Base-by-base conservation (phyloP, 306 rosid species). In the Dalbergia oliveri region DNA sequence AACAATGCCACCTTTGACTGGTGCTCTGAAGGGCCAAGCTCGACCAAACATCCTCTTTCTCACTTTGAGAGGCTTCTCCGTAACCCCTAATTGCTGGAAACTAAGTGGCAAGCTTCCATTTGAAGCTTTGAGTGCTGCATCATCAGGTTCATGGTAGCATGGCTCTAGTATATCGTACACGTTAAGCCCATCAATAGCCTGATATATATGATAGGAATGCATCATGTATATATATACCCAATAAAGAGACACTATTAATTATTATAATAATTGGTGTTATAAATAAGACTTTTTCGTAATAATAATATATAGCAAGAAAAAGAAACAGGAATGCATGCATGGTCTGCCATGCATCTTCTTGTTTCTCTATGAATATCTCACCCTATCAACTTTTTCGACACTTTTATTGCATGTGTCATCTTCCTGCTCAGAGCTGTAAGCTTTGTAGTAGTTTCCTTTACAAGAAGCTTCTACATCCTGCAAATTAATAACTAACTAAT, bases 41-140 rank as follows among this genome's bases (percentile, higher is more conserved):
- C 97, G 85, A 0, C 97, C 97, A 62, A 88, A 90, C 82, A 91
- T 90, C 67, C 97, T 87, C 61, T 84, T 89, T 59, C 98, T 88
- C 19, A 94, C 89, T 5, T 81, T 73, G 0, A 90, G 85, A 16
- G 88, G 81, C 86, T 61, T 91, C 75, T 91, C 81, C 0, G 91
- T 83, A 11, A 18, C 59, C 9, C 97, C 98, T 41, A 93, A 75
- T 33, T 80, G 85, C 66, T 85, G 83, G 65, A 93, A 93, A 86
- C 97, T 93, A 1, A 5, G 0, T 15, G 98, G 98, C 57, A 82
- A 85, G 11, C n/a, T 85, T 59, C 18, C 18, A 6, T 83, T 88
- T 45, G 31, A 26, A 26, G 15, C 34, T 57, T 2, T 61, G 16
- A 26, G 31, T 26, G 19, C 47, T 77, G 41, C 3, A 10, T 4